Evolutionary conservation across 192 early-diverging fungal species (phyloP).

Genomic region (Globomyces pollinis-pini): DNA sequence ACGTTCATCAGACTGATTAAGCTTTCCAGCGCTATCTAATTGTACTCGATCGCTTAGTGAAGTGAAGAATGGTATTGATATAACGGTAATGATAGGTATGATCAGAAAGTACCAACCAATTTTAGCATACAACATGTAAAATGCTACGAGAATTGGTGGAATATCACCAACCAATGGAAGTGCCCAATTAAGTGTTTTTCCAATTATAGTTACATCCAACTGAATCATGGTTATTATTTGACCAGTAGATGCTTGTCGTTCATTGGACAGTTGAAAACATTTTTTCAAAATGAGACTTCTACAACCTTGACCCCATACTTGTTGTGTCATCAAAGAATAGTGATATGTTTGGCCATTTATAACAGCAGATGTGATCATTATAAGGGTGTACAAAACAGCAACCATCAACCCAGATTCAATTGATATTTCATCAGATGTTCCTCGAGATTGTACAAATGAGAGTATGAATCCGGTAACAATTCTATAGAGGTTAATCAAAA

Average conservation of each 20-base stretch:
- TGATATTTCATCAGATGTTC: too few relatives aligned
- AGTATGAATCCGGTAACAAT: too few relatives aligned
- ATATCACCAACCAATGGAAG: not conserved
- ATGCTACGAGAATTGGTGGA: slow-evolving; percentile 19
- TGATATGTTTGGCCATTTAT: too few relatives aligned
- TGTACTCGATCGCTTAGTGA: slow-evolving; percentile 22
- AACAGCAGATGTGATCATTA: too few relatives aligned
- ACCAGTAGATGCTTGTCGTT: not conserved
- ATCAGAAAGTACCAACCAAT: slow-evolving; percentile 18
- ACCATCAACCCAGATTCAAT: too few relatives aligned
- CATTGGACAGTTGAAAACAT: not conserved
- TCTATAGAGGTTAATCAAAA: too few relatives aligned
- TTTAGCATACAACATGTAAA: slow-evolving; percentile 25
- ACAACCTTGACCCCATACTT: not conserved
- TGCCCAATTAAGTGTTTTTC: not conserved
- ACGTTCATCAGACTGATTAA: slow-evolving; percentile 29
- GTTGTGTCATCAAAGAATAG: not conserved
- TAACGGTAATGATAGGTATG: slow-evolving; percentile 16
- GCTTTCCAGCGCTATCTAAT: slow-evolving; percentile 12
- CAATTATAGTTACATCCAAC: not conserved
- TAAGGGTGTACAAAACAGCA: too few relatives aligned
- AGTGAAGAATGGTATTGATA: slow-evolving; percentile 13
- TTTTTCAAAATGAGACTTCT: not conserved
- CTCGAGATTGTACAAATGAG: too few relatives aligned
- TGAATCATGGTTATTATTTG: not conserved